These are phyloP conservation scores for Strobilomyces dryophilus DNA, from an alignment of 768 basidiomycete genomes.

Conservation along the genomic window DNA sequence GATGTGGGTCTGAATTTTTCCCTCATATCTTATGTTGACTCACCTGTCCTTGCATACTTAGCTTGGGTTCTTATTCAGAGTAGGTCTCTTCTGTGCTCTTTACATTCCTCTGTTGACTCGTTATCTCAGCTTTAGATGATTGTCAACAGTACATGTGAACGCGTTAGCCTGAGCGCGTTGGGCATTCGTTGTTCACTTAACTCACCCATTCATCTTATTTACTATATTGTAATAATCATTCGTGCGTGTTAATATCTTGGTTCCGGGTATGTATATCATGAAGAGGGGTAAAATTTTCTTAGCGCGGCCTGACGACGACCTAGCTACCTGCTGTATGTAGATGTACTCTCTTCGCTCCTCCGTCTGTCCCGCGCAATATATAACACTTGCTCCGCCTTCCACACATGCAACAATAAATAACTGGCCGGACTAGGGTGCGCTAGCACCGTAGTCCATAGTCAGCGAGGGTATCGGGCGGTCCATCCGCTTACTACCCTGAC, in stretches of 20 bases:
- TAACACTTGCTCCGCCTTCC: too few species aligned
- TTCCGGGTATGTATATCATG: not conserved
- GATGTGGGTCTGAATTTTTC: conserved; percentile 44
- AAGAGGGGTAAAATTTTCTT: too few species aligned
- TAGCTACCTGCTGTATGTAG: too few species aligned
- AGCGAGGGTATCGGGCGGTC: too few species aligned
- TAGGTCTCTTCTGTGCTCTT: conserved; percentile 20
- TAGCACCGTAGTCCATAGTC: too few species aligned
- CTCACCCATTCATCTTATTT: not conserved
- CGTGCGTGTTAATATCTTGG: not conserved
- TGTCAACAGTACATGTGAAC: not conserved
- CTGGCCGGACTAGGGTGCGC: too few species aligned
- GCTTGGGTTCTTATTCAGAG: conserved; percentile 46
- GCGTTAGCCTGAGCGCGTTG: not conserved
- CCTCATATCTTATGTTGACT: conserved; percentile 3
- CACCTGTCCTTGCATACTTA: conserved; percentile 10
- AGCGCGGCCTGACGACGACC: too few species aligned
- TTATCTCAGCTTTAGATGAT: conserved; percentile 18
- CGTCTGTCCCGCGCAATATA: too few species aligned
- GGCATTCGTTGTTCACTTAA: not conserved
- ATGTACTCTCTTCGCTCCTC: too few species aligned
- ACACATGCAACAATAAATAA: too few species aligned
- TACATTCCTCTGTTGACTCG: not conserved
- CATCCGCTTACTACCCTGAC: too few species aligned
- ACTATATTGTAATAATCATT: not conserved